Base-by-base conservation (phyloP, 495 filamentous ascomycete genomes). In the Neurospora tetraspora region DNA sequence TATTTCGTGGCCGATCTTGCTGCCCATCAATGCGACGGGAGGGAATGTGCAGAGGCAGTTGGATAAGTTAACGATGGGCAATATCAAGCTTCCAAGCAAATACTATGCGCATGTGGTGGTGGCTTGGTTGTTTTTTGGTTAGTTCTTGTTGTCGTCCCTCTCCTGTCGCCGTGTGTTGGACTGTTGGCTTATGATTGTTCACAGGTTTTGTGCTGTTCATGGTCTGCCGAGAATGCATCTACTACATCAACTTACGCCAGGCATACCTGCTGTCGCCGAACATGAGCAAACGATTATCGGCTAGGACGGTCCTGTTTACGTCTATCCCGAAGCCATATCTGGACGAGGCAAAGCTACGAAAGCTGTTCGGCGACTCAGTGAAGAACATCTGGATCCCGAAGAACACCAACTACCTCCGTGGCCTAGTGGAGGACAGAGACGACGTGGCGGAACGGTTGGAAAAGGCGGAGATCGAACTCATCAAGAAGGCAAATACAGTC, bases 21-120 rank as follows among this genome's bases (percentile, higher is more conserved):
- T 95, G 75, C 92, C 93, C 0, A 80, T 96, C 77, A 92, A 97
- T 80, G 89, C 86, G 16, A 93, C 91, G 4, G 92, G 91, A 5
- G 88, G 87, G 34, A 87, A 83, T 16, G 83, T 83, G 0, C 86
- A 88, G n/a, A 81, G 77, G 0, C 83, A 91, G 75, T 85, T 93
- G 11, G 90, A 92, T 69, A 79, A 78, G 11, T 77, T 93, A 47
- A 90, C 89, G 38, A 91, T 93, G 71, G 90, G 91, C 61, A 93
- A 93, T 77, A 82, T 93, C 59, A 80, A 76, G 18, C 76, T 87
- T 31, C 80, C 82, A 5, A 83, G 74, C 7, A 81, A 82, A 68
- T 88, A 89, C 69, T 92, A 90, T 71, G 91, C 89, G 16, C 91
- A 93, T 78, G 87, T 86, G 2, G 75, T 87, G 81, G 75, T 89